Conservation (phyloP, 768 basidiomycete genomes). For the Termitomyces sp. region DNA sequence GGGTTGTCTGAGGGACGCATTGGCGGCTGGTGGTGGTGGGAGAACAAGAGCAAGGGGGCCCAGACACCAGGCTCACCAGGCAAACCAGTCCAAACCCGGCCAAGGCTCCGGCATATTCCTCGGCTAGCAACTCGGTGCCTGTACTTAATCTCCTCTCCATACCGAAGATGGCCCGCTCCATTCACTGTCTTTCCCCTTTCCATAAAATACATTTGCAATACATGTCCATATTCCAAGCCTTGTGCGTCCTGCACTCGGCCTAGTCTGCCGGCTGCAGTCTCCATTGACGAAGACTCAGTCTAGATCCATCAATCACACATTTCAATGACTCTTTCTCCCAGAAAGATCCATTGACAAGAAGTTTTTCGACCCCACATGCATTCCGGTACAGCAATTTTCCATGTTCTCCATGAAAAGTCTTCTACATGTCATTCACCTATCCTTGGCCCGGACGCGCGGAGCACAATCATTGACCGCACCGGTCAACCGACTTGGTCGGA, state of each 20-base stretch:
- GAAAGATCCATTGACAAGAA: neutral
- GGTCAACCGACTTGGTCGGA: neutral
- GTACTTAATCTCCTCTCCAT: neutral
- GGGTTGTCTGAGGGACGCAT: conserved; percentile 12
- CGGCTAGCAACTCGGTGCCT: conserved; percentile 13
- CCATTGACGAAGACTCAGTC: neutral
- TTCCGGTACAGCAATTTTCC: neutral
- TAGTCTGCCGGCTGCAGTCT: neutral
- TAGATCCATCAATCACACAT: neutral
- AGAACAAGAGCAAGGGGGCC: conserved; percentile 32
- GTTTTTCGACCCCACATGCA: neutral
- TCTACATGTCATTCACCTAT: too few relatives aligned
- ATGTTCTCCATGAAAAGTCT: neutral
- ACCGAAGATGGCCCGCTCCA: conserved; percentile 15
- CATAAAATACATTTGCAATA: too few relatives aligned
- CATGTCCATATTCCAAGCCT: too few relatives aligned
- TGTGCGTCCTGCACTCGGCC: neutral
- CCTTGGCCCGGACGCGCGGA: neutral
- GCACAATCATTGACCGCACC: neutral
- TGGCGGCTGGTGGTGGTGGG: conserved; percentile 34
- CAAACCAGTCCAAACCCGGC: conserved; percentile 15
- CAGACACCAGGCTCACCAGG: conserved; percentile 9
- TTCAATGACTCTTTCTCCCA: neutral
- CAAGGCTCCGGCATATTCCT: conserved; percentile 10
- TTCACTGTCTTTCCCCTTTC: too few relatives aligned